Conservation (phyloP, 768 basidiomycete genomes). For the Ramaria sp. region DNA sequence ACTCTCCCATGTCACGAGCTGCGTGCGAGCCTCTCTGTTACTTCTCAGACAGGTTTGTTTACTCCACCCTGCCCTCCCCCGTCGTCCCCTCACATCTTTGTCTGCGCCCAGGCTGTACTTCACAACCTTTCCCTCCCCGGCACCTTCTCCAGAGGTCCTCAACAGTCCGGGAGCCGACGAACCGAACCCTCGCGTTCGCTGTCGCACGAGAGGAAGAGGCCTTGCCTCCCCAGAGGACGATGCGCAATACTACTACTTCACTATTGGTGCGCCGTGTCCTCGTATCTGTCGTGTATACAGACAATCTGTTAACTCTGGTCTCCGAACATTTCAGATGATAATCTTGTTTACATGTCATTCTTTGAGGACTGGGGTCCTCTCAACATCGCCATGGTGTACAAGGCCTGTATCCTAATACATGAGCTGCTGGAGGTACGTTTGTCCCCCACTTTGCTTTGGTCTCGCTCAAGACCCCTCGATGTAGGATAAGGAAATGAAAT, state of each 20-base stretch:
- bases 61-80: background rate
- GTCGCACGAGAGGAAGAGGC: slow-evolving; percentile 41
- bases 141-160: slow-evolving; percentile 53
- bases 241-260: slow-evolving; percentile 81
- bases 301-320: background rate
- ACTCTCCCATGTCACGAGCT: slow-evolving; percentile 3
- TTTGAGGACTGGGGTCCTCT: slow-evolving; percentile 93
- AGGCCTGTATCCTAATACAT: slow-evolving; percentile 85
- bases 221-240: slow-evolving; percentile 63
- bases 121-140: slow-evolving; percentile 75
- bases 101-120: slow-evolving; percentile 58
- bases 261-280: slow-evolving; percentile 31
- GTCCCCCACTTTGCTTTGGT: no score
- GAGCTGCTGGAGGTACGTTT: slow-evolving; percentile 64
- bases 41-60: slow-evolving; percentile 62
- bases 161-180: slow-evolving; percentile 46
- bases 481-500: slow-evolving; percentile 63
- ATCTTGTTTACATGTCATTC: slow-evolving; percentile 85
- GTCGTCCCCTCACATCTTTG: background rate
- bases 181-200: slow-evolving; percentile 52
- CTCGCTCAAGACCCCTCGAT: background rate
- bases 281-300: background rate
- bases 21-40: slow-evolving; percentile 67
- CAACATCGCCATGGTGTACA: slow-evolving; percentile 88
- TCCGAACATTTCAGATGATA: slow-evolving; percentile 44